Conservation (phyloP, 768 basidiomycete species). For the Daedalea quercina region DNA sequence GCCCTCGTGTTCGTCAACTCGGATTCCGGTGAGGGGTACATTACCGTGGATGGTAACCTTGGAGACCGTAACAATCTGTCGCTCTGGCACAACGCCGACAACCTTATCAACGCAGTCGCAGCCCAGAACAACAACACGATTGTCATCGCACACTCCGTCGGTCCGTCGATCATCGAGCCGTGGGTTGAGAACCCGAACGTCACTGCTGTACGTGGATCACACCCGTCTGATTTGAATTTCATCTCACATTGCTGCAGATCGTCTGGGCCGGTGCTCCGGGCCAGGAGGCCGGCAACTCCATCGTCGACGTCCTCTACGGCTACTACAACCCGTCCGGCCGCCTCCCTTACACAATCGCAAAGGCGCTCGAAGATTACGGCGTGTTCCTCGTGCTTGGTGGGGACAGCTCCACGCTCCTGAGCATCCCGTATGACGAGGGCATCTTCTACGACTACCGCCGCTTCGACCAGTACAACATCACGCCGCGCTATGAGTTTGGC, state of each 20-base stretch:
- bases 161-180: constrained; percentile 30
- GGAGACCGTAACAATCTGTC: constrained; percentile 74
- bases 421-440: constrained; percentile 33
- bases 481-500: constrained; percentile 84
- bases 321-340: constrained; percentile 43
- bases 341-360: constrained; percentile 49
- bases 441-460: constrained; percentile 30
- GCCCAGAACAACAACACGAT: constrained; percentile 65
- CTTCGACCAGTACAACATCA: constrained; percentile 55
- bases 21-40: constrained; percentile 81
- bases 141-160: constrained; percentile 52
- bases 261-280: constrained; percentile 36
- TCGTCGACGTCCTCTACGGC: constrained; percentile 47
- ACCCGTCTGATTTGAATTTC: background rate
- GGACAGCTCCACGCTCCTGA: constrained; percentile 19
- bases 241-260: constrained; percentile 6
- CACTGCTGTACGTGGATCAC: constrained; percentile 27
- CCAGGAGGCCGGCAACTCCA: constrained; percentile 43
- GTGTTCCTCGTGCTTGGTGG: constrained; percentile 24
- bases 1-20: constrained; percentile 72
- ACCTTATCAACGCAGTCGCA: constrained; percentile 63
- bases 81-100: constrained; percentile 68
- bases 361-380: constrained; percentile 37
- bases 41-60: constrained; percentile 72
- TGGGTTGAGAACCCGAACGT: constrained; percentile 50